phyloP scores from a whole-genome alignment of 2,329 filamentous ascomycete genomes.

The Venturiaceae sp. region DNA sequence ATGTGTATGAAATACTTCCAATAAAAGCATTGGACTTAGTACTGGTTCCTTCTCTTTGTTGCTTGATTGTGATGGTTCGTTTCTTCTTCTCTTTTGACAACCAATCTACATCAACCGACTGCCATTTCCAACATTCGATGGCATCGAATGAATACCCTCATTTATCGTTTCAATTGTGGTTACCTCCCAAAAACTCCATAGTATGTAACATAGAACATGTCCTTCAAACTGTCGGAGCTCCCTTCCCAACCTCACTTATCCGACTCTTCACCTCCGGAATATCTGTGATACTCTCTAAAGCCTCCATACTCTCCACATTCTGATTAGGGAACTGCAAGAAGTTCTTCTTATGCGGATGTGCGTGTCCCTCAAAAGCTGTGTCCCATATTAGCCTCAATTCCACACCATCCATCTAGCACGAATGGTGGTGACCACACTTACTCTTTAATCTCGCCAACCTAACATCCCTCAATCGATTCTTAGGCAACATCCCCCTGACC shows the following conservation, averaged over 20 bases:
- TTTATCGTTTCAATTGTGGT: background rate
- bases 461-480: conserved; percentile 86
- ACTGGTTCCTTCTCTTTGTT: too few species aligned
- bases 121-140: too few species aligned
- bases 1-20: background rate
- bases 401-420: background rate
- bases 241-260: background rate
- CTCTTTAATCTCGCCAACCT: conserved; percentile 78
- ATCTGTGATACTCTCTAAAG: background rate
- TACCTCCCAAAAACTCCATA: background rate
- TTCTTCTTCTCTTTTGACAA: too few species aligned
- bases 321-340: conserved; percentile 6
- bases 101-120: too few species aligned
- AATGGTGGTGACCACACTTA: conserved; percentile 26
- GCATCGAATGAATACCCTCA: too few species aligned
- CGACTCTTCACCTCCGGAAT: conserved; percentile 2
- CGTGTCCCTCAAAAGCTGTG: conserved; percentile 77
- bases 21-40: background rate
- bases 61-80: too few species aligned
- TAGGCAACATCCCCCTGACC: conserved; percentile 94
- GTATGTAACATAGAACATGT: background rate
- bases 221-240: background rate
- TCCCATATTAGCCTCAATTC: conserved; percentile 4
- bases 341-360: conserved; percentile 88
- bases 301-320: background rate